A percentile compares a stretch with the other conserved stretches of the same genome.
These are phyloP conservation scores for Trichoderma aggressivum DNA, from an alignment of 2,329 filamentous ascomycete species.

Conservation along the genomic window DNA sequence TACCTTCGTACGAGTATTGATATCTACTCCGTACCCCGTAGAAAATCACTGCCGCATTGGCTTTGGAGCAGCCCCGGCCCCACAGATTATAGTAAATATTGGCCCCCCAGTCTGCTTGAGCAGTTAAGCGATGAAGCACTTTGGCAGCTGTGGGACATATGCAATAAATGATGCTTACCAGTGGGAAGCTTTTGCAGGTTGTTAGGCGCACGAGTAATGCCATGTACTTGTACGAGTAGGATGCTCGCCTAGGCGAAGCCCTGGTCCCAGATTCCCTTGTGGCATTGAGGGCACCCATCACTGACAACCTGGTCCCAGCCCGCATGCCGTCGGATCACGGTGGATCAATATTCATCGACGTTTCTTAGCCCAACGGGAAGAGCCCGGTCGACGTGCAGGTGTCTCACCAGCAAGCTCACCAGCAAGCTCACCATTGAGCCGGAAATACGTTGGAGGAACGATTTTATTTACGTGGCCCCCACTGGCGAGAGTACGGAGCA, in stretches of 20 bases:
- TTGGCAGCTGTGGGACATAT: not conserved
- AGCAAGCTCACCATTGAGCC: conserved; percentile 16
- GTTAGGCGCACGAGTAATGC: conserved; percentile 10
- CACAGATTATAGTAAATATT: conserved; percentile 10
- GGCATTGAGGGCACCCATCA: not conserved
- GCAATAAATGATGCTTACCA: not conserved
- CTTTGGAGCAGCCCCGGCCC: not conserved
- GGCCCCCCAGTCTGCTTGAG: not conserved
- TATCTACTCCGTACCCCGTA: not conserved
- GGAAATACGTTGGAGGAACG: conserved; percentile 11
- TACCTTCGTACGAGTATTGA: not conserved
- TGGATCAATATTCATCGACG: conserved; percentile 13
- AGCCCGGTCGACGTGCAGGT: conserved; percentile 9
- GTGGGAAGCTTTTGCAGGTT: not conserved
- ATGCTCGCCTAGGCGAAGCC: conserved; percentile 5
- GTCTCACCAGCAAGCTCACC: conserved; percentile 16
- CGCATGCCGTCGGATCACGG: conserved; percentile 17
- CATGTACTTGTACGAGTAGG: not conserved
- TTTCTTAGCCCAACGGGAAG: conserved; percentile 4
- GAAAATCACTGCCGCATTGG: not conserved
- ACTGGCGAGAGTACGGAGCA: not conserved
- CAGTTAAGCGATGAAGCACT: conserved; percentile 11
- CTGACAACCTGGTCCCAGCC: conserved; percentile 2
- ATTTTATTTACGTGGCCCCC: conserved; percentile 15
- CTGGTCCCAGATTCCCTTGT: not conserved